Conservation (phyloP, 2,329 filamentous ascomycete species). For the Colletotrichum graminicola region DNA sequence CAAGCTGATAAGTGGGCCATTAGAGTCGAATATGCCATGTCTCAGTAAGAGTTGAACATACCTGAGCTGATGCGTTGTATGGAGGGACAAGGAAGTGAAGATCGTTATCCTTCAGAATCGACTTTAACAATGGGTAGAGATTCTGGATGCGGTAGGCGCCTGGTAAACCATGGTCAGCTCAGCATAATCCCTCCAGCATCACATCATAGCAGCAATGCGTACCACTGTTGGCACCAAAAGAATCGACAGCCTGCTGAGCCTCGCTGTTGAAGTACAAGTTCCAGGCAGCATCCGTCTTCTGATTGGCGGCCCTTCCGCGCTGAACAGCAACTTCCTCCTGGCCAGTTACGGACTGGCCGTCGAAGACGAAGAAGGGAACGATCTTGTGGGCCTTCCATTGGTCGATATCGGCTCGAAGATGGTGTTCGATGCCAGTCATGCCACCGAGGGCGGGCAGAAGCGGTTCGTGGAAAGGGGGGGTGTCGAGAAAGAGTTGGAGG, state of each 20-base stretch:
- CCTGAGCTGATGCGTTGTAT: constrained; percentile 89
- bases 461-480: constrained; percentile 80
- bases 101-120: constrained; percentile 75
- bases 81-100: constrained; percentile 87
- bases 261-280: constrained; percentile 84
- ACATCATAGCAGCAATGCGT: constrained; percentile 47
- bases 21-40: constrained; percentile 45
- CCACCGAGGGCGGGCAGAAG: constrained; percentile 91
- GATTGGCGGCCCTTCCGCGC: constrained; percentile 73
- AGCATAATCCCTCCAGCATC: constrained; percentile 19
- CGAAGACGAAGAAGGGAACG: constrained; percentile 90
- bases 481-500: constrained; percentile 81
- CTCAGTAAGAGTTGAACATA: constrained; percentile 54
- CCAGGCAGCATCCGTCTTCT: constrained; percentile 86
- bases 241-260: constrained; percentile 82
- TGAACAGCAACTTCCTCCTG: constrained; percentile 78
- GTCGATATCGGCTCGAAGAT: constrained; percentile 82
- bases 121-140: constrained; percentile 82
- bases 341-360: constrained; percentile 84
- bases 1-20: constrained; percentile 68
- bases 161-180: constrained; percentile 51
- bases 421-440: constrained; percentile 80
- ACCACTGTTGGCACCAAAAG: constrained; percentile 87
- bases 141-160: constrained; percentile 78
- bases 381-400: constrained; percentile 78